Conservation (phyloP, 768 basidiomycete genomes). For the Boletus vermiculosoides region DNA sequence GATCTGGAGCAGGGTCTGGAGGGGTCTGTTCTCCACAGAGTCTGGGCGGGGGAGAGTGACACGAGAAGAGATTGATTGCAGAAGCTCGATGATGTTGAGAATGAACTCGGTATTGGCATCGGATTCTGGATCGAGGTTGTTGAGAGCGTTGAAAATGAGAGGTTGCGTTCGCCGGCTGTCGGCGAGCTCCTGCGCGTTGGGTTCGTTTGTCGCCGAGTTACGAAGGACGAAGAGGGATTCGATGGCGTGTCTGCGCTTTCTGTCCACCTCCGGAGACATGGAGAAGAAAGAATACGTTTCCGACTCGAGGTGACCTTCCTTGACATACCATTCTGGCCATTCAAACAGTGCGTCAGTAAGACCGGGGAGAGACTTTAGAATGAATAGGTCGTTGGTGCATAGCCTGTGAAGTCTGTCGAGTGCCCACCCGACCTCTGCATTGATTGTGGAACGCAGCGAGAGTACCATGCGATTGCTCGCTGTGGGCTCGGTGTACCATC, state of each 20-base stretch:
- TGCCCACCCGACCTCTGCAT: slow-evolving; percentile 84
- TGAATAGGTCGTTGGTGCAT: slow-evolving; percentile 76
- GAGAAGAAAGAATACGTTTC: slow-evolving; percentile 55
- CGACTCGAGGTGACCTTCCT: slow-evolving; percentile 52
- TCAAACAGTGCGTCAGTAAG: slow-evolving; percentile 81
- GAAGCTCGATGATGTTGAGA: slow-evolving; percentile 67
- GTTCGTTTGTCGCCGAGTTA: slow-evolving; percentile 74
- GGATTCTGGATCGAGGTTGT: slow-evolving; percentile 54
- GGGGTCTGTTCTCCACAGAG: slow-evolving; percentile 46
- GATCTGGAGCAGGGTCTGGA: slow-evolving; percentile 56
- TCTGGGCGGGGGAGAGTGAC: slow-evolving; percentile 38
- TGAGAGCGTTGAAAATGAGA: slow-evolving; percentile 63
- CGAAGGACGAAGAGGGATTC: slow-evolving; percentile 85
- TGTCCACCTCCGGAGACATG: slow-evolving; percentile 45
- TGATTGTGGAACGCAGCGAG: slow-evolving; percentile 79
- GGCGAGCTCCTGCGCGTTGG: slow-evolving; percentile 61
- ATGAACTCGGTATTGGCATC: slow-evolving; percentile 74
- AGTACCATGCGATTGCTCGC: slow-evolving; percentile 89
- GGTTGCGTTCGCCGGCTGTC: slow-evolving; percentile 60
- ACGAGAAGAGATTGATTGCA: slow-evolving; percentile 57
- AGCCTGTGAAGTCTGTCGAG: slow-evolving; percentile 81
- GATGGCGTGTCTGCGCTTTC: slow-evolving; percentile 70
- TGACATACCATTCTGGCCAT: slow-evolving; percentile 84
- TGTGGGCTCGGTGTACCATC: slow-evolving; percentile 82
- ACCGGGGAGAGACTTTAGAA: slow-evolving; percentile 70